phyloP scores from a whole-genome alignment of 2,329 filamentous ascomycete genomes.

The Aspergillus fumigatiaffinis region DNA sequence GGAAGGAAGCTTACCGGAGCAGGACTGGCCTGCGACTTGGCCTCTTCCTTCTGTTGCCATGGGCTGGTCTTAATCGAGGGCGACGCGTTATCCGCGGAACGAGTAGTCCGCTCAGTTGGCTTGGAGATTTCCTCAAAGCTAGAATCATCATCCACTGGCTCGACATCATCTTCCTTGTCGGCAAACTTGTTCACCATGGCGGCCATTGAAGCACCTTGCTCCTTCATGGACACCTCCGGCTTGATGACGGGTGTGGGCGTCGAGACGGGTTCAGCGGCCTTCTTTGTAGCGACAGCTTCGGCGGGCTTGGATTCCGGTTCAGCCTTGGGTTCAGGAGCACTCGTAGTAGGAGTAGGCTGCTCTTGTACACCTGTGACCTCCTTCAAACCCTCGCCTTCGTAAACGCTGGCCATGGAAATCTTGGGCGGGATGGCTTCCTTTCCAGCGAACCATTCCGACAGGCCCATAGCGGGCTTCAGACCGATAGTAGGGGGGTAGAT shows the following conservation, averaged over 20 bases:
- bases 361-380: slow-evolving; percentile 58
- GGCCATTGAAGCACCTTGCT: slow-evolving; percentile 83
- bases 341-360: slow-evolving; percentile 32
- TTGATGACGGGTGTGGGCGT: slow-evolving; percentile 37
- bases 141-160: slow-evolving; percentile 61
- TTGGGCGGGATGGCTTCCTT: slow-evolving; percentile 82
- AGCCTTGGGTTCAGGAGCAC: slow-evolving; percentile 47
- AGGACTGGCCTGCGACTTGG: slow-evolving; percentile 22
- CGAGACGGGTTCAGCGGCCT: slow-evolving; percentile 24
- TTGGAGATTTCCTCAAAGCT: slow-evolving; percentile 85
- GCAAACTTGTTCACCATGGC: slow-evolving; percentile 82
- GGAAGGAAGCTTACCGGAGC: slow-evolving; percentile 17
- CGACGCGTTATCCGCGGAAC: slow-evolving; percentile 19
- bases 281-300: slow-evolving; percentile 31
- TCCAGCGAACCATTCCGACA: slow-evolving; percentile 79
- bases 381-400: slow-evolving; percentile 75
- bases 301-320: slow-evolving; percentile 46
- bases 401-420: slow-evolving; percentile 89
- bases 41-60: slow-evolving; percentile 26
- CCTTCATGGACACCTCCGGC: slow-evolving; percentile 67
- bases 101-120: slow-evolving; percentile 61
- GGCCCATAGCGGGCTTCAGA: slow-evolving; percentile 72
- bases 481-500: slow-evolving; percentile 88
- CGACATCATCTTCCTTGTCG: slow-evolving; percentile 63
- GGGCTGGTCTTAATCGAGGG: slow-evolving; percentile 29